A percentile compares a stretch with the other conserved stretches of the same genome.
Conservation (phyloP, 768 basidiomycete species). For the Mycena haematopus region DNA sequence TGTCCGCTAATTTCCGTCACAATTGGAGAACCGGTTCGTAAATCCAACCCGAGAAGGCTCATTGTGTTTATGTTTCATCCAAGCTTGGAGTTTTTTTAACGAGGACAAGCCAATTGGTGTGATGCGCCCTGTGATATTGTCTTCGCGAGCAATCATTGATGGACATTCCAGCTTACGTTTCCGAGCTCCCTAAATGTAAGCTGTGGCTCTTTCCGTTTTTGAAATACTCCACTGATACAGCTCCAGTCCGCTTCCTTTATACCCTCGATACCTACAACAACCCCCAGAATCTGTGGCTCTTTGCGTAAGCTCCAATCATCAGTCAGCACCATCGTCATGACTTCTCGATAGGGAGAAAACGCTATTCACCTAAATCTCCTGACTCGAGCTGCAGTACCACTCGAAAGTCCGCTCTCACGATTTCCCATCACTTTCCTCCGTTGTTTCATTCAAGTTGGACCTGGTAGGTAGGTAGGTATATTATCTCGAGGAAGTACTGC, state of each 20-base stretch:
- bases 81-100: constrained; percentile 53
- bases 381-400: neutral
- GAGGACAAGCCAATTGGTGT: constrained; percentile 49
- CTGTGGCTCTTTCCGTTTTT: neutral
- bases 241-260: constrained; percentile 63
- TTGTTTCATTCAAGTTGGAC: neutral
- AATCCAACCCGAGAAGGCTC: neutral
- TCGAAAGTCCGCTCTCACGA: neutral
- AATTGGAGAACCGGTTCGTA: constrained; percentile 55
- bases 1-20: constrained; percentile 51
- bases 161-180: constrained; percentile 45
- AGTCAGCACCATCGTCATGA: neutral
- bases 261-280: constrained; percentile 69
- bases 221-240: neutral
- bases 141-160: constrained; percentile 6
- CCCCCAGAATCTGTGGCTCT: constrained; percentile 64
- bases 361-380: neutral
- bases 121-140: constrained; percentile 1
- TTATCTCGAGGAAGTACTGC: too few relatives aligned
- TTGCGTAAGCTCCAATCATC: constrained; percentile 35
- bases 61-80: neutral
- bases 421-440: neutral
- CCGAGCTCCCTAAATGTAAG: constrained; percentile 47
- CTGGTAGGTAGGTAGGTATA: too few relatives aligned
- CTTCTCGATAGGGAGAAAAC: neutral